phyloP scores from a whole-genome alignment of 78 protist genomes.

The Isochrysis galbana region DNA sequence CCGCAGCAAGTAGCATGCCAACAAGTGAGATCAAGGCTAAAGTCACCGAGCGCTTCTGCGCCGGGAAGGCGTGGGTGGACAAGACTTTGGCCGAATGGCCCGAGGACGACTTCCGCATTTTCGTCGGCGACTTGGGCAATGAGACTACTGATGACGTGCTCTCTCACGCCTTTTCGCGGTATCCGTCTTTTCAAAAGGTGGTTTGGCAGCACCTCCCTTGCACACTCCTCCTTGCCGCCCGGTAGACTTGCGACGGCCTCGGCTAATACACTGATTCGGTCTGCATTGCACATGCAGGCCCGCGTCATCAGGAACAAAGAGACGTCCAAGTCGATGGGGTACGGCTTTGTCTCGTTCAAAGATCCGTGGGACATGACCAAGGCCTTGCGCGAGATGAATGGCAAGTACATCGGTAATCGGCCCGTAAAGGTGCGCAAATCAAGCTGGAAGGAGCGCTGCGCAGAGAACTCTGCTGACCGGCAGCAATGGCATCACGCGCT shows the following conservation, averaged over 20 bases:
- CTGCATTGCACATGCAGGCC: no score
- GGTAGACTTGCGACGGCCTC: no score
- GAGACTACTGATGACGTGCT: conserved; percentile 73
- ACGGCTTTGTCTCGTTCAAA: conserved; percentile 73
- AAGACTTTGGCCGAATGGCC: conserved; percentile 22
- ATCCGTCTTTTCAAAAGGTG: conserved; percentile 74
- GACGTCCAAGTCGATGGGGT: conserved; percentile 68
- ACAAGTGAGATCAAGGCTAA: no score
- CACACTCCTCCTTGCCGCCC: no score
- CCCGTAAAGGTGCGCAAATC: conserved; percentile 40
- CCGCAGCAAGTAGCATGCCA: no score
- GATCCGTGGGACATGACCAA: conserved; percentile 65
- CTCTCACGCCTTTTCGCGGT: conserved; percentile 52
- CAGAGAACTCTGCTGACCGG: not conserved
- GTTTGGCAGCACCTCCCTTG: not conserved
- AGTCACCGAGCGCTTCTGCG: not conserved
- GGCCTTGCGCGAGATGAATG: conserved; percentile 69
- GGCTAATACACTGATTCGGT: no score
- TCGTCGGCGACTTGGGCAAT: conserved; percentile 80
- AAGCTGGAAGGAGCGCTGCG: not conserved
- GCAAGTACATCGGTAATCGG: conserved; percentile 60
- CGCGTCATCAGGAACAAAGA: conserved; percentile 60
- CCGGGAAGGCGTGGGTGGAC: conserved; percentile 75
- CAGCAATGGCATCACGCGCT: not conserved
- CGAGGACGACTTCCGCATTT: conserved; percentile 73